phyloP scores from a whole-genome alignment of 306 rosid genomes.

The Ormosia emarginata region DNA sequence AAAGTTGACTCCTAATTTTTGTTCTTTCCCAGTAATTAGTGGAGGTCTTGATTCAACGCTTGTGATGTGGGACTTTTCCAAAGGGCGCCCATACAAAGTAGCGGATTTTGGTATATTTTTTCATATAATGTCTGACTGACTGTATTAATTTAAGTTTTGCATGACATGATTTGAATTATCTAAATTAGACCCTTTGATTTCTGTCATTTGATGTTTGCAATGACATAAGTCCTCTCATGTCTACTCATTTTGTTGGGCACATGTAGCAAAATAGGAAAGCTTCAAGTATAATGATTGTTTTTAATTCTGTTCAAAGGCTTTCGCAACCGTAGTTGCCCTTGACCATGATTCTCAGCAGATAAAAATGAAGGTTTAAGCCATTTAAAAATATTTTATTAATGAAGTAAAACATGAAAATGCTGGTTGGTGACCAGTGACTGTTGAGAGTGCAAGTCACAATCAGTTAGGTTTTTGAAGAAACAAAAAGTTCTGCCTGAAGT shows the following conservation, averaged over 20 bases:
- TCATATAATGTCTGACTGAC: not conserved
- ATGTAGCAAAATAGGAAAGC: not conserved
- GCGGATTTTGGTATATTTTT: slow-evolving; percentile 62
- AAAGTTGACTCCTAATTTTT: slow-evolving; percentile 12
- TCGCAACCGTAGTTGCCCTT: not conserved
- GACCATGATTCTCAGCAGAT: slow-evolving; percentile 9
- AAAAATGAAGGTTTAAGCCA: not conserved
- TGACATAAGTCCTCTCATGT: not conserved
- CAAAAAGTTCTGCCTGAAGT: not conserved
- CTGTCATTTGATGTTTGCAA: not conserved
- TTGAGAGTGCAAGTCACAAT: not conserved
- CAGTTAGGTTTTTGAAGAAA: not conserved
- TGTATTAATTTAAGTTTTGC: not conserved
- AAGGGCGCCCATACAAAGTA: slow-evolving; percentile 68
- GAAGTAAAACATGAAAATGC: slow-evolving; percentile 12
- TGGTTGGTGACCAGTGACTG: slow-evolving; percentile 3
- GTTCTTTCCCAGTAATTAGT: slow-evolving; percentile 59
- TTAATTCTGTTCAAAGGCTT: not conserved
- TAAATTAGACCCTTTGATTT: not conserved
- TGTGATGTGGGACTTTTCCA: slow-evolving; percentile 89
- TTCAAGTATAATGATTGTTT: not conserved
- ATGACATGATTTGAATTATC: not conserved
- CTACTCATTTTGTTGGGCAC: not conserved
- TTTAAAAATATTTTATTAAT: not conserved
- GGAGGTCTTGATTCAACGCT: slow-evolving; percentile 95